These are phyloP conservation scores for Clausena lansium DNA, from an alignment of 345 rosid species.

Conservation along the genomic window DNA sequence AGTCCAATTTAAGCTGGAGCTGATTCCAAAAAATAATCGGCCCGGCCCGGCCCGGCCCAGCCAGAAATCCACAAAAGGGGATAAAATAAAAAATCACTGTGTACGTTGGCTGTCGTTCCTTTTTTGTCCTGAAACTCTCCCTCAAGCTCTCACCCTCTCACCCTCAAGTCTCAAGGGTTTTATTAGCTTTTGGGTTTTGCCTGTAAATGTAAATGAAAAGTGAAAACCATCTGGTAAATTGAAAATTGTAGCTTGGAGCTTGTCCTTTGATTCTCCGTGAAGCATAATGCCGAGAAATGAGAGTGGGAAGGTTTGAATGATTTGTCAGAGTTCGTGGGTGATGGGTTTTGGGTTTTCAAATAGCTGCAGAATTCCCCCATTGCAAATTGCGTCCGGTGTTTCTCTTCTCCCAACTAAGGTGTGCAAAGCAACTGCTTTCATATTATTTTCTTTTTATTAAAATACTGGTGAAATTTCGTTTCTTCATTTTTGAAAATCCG, in stretches of 20 bases:
- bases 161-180: neutral
- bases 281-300: no score
- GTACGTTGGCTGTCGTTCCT: no score
- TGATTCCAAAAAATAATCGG: neutral
- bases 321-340: slow-evolving; percentile 16
- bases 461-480: neutral
- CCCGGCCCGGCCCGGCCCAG: neutral
- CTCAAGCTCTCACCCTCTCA: no score
- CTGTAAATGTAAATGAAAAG: neutral
- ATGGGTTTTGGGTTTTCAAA: slow-evolving; percentile 23
- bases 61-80: neutral
- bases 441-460: no score
- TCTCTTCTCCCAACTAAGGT: slow-evolving; percentile 29
- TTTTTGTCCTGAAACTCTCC: neutral
- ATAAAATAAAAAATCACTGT: no score
- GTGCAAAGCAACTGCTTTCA: slow-evolving; percentile 9
- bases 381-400: slow-evolving; percentile 15
- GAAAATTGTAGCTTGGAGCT: no score
- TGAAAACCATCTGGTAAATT: neutral
- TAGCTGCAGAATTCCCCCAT: slow-evolving; percentile 11
- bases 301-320: neutral
- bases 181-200: neutral
- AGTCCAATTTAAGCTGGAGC: neutral
- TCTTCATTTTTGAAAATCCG: neutral
- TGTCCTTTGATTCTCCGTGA: no score